Evolutionary conservation across 2,329 filamentous ascomycete genomes (phyloP), one percentile per base, ranked within the genome.

Genomic region (Pezicula rhizophila): DNA sequence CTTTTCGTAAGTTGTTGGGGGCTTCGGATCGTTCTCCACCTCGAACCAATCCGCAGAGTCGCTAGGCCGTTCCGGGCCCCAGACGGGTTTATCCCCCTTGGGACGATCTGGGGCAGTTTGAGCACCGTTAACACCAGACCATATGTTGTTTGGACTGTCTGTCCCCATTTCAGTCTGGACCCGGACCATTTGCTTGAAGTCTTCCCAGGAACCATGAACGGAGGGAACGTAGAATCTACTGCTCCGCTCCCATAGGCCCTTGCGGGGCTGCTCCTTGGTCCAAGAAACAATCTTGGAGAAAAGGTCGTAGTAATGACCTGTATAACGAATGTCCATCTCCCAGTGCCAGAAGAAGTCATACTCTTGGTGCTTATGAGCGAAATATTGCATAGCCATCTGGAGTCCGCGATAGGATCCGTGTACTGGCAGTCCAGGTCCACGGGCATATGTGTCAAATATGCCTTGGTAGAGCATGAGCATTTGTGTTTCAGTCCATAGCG

Each of bases 341-440:
- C 90, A 95, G 57, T 95, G 88, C 90, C 90, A 96, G 67, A 90
- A 89, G 69, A 83, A 88, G 42, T 95, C 89, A 62, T 91, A 96
- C 65, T 95, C 90, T 1, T 88, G 87, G 66, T 96, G 90, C 60
- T 82, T 79, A 62, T 91, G 83, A 5, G 91, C 88, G 65, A 97
- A 97, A 67, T 92, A 87, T 63, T 96, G 91, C 72, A 97, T 84
- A 0, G 91, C 89, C 89, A 97, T 95, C 60, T 90, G 89, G 8
- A 93, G 80, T 47, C 89, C 91, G 46, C 93, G 86, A 69, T 97
- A 97, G 8, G 95, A 89, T 15, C 91, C 91, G 65, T 97, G 91
- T 1, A 96, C 82, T 1, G 88, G 87, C 48, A 95, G 76, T 45
- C 86, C 76, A 1, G 78, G 78, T 1, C 80, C 80, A 14, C 77